Evolutionary conservation across 2,329 filamentous ascomycete genomes (phyloP).

Genomic region (Claviceps citrina): DNA sequence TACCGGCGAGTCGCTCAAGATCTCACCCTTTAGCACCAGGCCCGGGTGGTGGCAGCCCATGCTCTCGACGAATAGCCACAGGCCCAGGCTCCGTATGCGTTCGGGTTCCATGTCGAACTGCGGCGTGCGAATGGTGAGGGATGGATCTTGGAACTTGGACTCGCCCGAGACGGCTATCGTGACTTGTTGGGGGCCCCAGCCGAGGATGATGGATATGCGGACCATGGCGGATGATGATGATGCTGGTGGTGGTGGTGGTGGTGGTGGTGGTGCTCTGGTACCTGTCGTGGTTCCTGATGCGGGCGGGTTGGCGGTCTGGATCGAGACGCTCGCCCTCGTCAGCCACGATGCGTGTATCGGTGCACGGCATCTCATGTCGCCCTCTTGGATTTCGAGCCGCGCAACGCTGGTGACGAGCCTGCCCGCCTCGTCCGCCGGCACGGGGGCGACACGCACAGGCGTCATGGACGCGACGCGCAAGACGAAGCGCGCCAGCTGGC

Average conservation of each 20-base stretch:
- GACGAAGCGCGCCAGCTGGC: slow-evolving; percentile 58
- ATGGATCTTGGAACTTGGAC: slow-evolving; percentile 59
- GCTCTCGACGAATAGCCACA: slow-evolving; percentile 73
- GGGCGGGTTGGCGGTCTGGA: slow-evolving; percentile 16
- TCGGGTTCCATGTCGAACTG: slow-evolving; percentile 61
- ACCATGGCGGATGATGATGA: slow-evolving; percentile 45
- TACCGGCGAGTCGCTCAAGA: slow-evolving; percentile 34
- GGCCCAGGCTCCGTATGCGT: slow-evolving; percentile 36
- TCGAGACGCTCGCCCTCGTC: slow-evolving; percentile 34
- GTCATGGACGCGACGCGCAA: slow-evolving; percentile 56
- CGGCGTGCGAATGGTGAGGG: slow-evolving; percentile 49
- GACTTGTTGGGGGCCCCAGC: slow-evolving; percentile 52
- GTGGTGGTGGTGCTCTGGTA: slow-evolving; percentile 9
- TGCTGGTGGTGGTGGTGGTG: too few species aligned
- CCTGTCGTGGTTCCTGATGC: slow-evolving; percentile 11
- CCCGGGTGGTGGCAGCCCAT: slow-evolving; percentile 38
- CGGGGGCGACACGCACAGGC: slow-evolving; percentile 38
- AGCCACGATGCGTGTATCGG: slow-evolving; percentile 30
- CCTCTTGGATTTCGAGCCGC: slow-evolving; percentile 34
- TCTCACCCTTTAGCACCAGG: slow-evolving; percentile 35
- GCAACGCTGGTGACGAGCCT: slow-evolving; percentile 46
- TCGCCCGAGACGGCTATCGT: slow-evolving; percentile 50
- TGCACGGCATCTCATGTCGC: slow-evolving; percentile 25
- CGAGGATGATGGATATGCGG: slow-evolving; percentile 57
- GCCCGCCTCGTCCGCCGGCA: slow-evolving; percentile 63